Evolutionary conservation across 176 grass and related monocot species (phyloP).

Genomic region (Lolium rigidum): DNA sequence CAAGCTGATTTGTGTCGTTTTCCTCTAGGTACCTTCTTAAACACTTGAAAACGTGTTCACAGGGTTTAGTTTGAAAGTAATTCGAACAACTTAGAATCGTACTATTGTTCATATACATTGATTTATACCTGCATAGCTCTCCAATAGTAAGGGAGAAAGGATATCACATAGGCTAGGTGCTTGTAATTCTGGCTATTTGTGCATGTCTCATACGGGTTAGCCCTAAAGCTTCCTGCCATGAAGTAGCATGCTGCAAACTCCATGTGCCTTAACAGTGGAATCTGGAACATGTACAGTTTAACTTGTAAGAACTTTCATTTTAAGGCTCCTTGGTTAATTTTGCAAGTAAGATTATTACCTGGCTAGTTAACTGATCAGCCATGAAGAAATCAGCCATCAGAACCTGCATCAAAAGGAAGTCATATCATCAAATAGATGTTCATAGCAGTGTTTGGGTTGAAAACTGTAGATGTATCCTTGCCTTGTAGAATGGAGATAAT

Average conservation of each 20-base stretch:
- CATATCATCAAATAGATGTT: neutral
- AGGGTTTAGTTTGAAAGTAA: constrained; percentile 28
- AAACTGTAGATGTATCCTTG: constrained; percentile 12
- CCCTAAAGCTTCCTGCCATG: constrained; percentile 43
- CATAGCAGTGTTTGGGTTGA: neutral
- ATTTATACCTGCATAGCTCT: constrained; percentile 89
- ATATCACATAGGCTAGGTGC: constrained; percentile 79
- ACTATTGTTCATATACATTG: neutral
- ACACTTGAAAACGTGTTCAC: constrained; percentile 45
- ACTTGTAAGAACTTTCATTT: neutral
- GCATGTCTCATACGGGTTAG: constrained; percentile 64
- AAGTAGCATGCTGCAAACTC: constrained; percentile 62
- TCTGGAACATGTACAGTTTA: constrained; percentile 45
- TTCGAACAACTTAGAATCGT: constrained; percentile 4
- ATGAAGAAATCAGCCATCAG: constrained; percentile 99
- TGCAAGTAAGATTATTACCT: constrained; percentile 44
- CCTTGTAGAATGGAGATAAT: constrained; percentile 50
- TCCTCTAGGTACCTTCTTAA: constrained; percentile 91
- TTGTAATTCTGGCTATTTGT: constrained; percentile 70
- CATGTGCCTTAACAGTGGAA: constrained; percentile 82
- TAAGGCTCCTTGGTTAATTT: neutral
- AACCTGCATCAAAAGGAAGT: constrained; percentile 55
- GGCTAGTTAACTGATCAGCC: constrained; percentile 46
- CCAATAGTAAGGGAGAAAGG: constrained; percentile 96
- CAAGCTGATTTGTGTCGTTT: constrained; percentile 78